Evolutionary conservation across 1,139 yeast species (phyloP), one percentile per base, ranked within the genome.

Genomic region (Candida glucosophila): DNA sequence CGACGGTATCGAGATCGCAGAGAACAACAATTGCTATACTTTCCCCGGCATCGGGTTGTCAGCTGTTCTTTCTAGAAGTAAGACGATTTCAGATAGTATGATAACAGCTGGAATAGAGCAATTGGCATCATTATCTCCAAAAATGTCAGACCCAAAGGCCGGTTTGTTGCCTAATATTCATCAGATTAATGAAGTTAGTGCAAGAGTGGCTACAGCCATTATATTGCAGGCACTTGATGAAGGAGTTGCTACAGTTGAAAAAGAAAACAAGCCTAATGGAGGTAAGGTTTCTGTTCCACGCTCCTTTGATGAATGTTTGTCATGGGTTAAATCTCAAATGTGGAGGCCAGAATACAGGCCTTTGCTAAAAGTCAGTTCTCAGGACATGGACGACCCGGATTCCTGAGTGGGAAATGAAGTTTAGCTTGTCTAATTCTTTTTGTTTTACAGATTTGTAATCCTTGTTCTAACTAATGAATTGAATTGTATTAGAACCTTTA

Each of bases 11-110:
- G 73, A 67, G 36, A 86, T 88, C 37, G 82, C 95, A 9, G 96
- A 88, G 54, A 86, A 88, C 65, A 88, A 88, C 64, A 88, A 88
- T 63, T 86, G 96, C 60, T 85, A 86, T 58, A 77, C 95, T 1
- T 88, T 88, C 80, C 97, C 98, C 22, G 98, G 97, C 52, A 85
- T 88, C 46, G 97, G 97, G 22, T 66, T 88, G 31, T 96, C 96
- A 37, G 94, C 95, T 3, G 94, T 86, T 20, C 67, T 88, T 32
- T 73, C 95, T 5, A 75, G 96, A 55, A 77, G 95, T 31, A 67
- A 72, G 15, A 65, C 73, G 17, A 83, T 90, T 41, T 74, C 92
- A 28, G 93, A 85, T 51, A 74, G 77, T 18, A 88, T 90, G 96
- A 79, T 90, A 37, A 77, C 92, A 19, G 97, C 97, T 5, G 96